Evolutionary conservation across 139 green algal genomes (phyloP), one percentile per base, ranked within the genome.

Genomic region (Haematococcus lacustris): DNA sequence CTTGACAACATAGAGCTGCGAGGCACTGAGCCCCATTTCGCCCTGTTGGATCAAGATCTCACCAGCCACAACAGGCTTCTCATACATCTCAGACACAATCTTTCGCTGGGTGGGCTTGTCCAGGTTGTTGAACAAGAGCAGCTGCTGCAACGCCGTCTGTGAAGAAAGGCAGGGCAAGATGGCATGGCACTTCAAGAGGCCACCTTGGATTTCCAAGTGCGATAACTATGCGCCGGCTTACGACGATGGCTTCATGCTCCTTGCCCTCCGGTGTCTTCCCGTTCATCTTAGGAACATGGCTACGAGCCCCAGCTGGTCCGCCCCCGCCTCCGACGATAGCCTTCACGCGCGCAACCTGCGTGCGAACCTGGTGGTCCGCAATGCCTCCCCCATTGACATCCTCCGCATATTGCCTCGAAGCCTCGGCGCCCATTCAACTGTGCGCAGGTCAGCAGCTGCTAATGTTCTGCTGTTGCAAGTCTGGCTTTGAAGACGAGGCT

Each of bases 31-130:
- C 38, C 90, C 87, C n/a, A 76, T 89, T 75, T 95, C 92, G 26
- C 90, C 91, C 81, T 96, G 86, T 47, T 87, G 86, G 83, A 97
- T 97, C n/a, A 98, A 81, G 50, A 98, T 96, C 57, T 98, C 93
- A 2, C 85, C 87, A 28, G 87, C 87, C 30, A 64, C 64, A 25
- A 87, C 78, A 3, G 38, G 72, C 1, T 79, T 73, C 76, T 92
- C 85, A 66, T 85, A 88, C 87, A 90, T 92, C 71, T 88, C 85
- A 17, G 63, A 59, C 3, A 93, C 88, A 39, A 95, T 82, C 50
- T 85, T 88, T 3, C 78, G 78, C 71, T 94, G 88, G 28, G 87
- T 34, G 6, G 57, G 66, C 1, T 65, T 7, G 28, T 95, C 90
- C 63, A 95, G 76, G 38, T 88, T 83, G 63, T 82, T 88, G 78